phyloP scores from a whole-genome alignment of 495 filamentous ascomycete genomes.

The Hypoxylon lenormandii region DNA sequence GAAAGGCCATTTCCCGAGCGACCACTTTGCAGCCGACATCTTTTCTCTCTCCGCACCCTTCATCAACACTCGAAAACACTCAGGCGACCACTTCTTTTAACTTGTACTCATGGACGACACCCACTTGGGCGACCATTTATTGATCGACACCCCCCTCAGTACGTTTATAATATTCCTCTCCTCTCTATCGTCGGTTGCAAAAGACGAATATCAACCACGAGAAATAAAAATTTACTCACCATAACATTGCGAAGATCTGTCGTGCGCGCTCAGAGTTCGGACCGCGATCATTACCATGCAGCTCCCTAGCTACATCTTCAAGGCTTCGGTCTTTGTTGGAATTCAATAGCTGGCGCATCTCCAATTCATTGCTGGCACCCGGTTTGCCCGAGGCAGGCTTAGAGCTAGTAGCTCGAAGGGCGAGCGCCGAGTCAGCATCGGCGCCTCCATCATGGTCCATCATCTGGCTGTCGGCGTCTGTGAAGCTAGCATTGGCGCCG shows the following conservation, averaged over 20 bases:
- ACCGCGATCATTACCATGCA: conserved; percentile 69
- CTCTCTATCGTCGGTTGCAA: no score
- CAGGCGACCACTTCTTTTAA: no score
- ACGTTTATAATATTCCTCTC: no score
- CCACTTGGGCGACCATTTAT: no score
- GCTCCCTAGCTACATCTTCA: conserved; percentile 83
- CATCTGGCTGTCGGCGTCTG: conserved; percentile 74
- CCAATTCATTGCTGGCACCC: conserved; percentile 87
- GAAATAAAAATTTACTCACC: conserved; percentile 66
- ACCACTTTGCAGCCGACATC: no score
- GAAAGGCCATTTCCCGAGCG: no score
- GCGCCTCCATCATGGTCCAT: conserved; percentile 75
- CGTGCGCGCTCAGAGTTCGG: conserved; percentile 93
- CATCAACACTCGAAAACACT: no score
- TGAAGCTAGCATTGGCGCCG: conserved; percentile 69
- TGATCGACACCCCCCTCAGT: no score
- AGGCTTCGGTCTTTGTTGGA: conserved; percentile 79
- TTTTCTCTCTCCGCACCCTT: no score
- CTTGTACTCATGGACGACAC: no score
- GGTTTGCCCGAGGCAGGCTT: conserved; percentile 69
- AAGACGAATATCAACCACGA: neutral
- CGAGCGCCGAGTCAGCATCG: conserved; percentile 68
- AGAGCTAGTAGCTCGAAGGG: conserved; percentile 56
- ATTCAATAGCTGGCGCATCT: conserved; percentile 84
- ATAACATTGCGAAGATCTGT: conserved; percentile 97